These are phyloP conservation scores for Senecio squalidus DNA, from an alignment of 140 eudicot species.

Conservation along the genomic window DNA sequence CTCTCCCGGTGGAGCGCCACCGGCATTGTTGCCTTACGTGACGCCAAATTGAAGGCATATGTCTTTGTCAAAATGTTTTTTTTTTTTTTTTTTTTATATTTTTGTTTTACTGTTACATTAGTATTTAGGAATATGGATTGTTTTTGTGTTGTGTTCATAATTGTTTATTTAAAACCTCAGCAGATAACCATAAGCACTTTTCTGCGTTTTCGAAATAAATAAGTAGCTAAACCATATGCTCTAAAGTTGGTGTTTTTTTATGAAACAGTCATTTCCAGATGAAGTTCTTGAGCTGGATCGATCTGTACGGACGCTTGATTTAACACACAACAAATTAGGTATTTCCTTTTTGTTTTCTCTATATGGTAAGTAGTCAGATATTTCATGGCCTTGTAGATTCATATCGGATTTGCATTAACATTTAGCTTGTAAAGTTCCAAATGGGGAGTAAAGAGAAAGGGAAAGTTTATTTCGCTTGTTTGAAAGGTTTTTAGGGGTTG, in stretches of 20 bases:
- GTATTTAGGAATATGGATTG: not conserved
- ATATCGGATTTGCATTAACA: not conserved
- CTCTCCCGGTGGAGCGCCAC: conserved; percentile 88
- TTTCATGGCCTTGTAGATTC: not conserved
- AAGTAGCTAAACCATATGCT: not conserved
- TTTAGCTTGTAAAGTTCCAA: not conserved
- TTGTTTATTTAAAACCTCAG: not conserved
- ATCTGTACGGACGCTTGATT: conserved; percentile 82
- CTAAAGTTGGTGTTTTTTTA: conserved; percentile 3
- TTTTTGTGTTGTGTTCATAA: not conserved
- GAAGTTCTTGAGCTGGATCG: conserved; percentile 85
- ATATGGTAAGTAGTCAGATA: not conserved
- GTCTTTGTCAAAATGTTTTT: too few relatives aligned
- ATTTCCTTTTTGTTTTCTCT: conserved; percentile 4
- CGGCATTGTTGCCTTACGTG: conserved; percentile 90
- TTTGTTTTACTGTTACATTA: conserved; percentile 16
- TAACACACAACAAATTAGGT: conserved; percentile 84
- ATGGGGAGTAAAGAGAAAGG: not conserved
- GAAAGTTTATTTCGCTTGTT: not conserved
- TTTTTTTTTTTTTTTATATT: too few relatives aligned
- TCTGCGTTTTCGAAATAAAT: not conserved
- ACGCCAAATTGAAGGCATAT: conserved; percentile 83
- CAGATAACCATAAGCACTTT: not conserved
- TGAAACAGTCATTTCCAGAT: conserved; percentile 73
- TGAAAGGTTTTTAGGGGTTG: not conserved